Evolutionary conservation across 305 asterid genomes (phyloP), one percentile per base, ranked within the genome.

Genomic region (Solanum hybrid): DNA sequence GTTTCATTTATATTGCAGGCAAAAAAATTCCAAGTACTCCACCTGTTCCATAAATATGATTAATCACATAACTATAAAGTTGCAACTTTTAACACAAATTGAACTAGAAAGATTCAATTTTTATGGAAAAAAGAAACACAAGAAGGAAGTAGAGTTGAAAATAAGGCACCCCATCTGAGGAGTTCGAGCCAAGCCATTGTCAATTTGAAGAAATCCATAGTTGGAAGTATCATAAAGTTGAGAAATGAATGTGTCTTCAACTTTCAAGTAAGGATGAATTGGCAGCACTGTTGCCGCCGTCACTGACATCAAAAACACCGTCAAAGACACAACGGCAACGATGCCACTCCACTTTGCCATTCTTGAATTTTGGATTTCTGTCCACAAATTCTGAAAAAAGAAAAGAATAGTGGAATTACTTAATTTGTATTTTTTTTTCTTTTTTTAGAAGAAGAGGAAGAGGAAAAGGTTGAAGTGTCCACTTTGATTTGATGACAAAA

Each of bases 151-250:
- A 16, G 56, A 34, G 87, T 37, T 36, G 36, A 86, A 89, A 79
- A 78, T 34, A 35, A 32, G 51, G 26, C 92, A 97, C 99, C 99
- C 99, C 99, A 97, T 97, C 92, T 94, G 99, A 88, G 99, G 99
- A 93, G 99, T 93, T 22, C 5, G 90, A 72, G 96, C 99, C 91
- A 97, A 92, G 51, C 99, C 99, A 94, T 97, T 96, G 60, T 88
- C 76, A 46, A 97, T 92, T 93, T 97, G 99, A 79, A 95, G 91
- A 91, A 94, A 88, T 16, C 98, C 99, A 90, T 97, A 96, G 10
- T 93, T 96, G 80, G 99, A 96, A 91, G 98, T 97, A 91, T 97
- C 99, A 91, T 88, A 97, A 80, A 96, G 88, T 36, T 88, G 31
- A 40, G 86, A 77, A 20, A 31, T 91, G 29, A 93, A 88, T 89